phyloP scores from a whole-genome alignment of 805 yeast species.

The Ogataea zsoltii region DNA sequence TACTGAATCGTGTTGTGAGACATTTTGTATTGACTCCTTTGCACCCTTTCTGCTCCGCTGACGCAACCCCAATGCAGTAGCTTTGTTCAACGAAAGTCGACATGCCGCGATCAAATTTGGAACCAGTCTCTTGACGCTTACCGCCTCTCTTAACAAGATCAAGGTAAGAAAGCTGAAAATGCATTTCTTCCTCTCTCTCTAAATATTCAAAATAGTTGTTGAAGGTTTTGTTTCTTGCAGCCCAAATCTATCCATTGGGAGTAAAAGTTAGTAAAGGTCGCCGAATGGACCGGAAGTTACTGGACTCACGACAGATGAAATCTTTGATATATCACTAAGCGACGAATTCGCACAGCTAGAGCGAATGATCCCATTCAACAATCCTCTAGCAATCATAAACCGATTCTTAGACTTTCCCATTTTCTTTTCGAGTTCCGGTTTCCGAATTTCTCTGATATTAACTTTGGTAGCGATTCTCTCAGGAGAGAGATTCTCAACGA shows the following conservation, averaged over 20 bases:
- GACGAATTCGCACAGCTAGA: background rate
- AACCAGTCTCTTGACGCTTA: too few species aligned
- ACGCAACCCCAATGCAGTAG: too few species aligned
- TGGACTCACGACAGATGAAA: conserved; percentile 18
- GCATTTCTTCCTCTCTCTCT: conserved; percentile 8
- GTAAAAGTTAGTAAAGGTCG: conserved; percentile 6
- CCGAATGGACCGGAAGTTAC: background rate
- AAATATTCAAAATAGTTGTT: conserved; percentile 13
- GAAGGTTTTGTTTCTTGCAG: conserved; percentile 1
- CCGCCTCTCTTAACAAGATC: conserved; percentile 3
- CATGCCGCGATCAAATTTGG: too few species aligned
- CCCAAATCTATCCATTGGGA: conserved; percentile 12
- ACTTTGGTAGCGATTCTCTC: background rate
- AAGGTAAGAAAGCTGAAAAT: background rate
- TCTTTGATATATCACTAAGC: conserved; percentile 12
- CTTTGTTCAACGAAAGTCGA: too few species aligned
- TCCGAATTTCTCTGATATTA: conserved; percentile 1
- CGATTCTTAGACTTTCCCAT: conserved; percentile 17
- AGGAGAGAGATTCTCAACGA: conserved; percentile 10
- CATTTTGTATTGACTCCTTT: too few species aligned
- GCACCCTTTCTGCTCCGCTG: too few species aligned
- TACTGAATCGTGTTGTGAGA: too few species aligned
- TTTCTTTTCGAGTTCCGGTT: conserved; percentile 3
- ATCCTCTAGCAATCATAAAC: conserved; percentile 18
- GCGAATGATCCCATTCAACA: conserved; percentile 14